These are phyloP conservation scores for Magnaporthales sp. DNA, from an alignment of 2,329 filamentous ascomycete genomes.

Conservation along the genomic window DNA sequence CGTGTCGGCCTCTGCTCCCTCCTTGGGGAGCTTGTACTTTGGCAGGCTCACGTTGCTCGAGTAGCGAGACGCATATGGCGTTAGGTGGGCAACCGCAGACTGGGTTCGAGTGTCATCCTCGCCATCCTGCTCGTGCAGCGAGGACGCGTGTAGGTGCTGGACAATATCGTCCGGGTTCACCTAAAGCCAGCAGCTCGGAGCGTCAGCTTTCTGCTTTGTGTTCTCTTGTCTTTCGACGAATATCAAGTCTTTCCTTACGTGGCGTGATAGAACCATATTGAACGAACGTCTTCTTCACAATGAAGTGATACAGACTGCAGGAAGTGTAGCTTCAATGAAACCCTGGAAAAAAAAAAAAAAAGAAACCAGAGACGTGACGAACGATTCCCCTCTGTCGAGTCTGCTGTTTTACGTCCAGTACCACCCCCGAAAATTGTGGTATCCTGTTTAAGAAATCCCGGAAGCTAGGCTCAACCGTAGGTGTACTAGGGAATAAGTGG, in stretches of 20 bases:
- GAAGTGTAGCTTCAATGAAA: not conserved
- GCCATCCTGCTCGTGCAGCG: slow-evolving; percentile 15
- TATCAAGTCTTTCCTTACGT: slow-evolving; percentile 22
- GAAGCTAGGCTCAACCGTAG: no score
- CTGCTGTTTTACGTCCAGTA: no score
- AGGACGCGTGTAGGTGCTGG: slow-evolving; percentile 35
- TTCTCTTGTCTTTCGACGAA: not conserved
- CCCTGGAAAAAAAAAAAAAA: no score
- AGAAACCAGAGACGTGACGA: no score
- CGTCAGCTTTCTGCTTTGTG: not conserved
- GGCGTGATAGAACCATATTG: slow-evolving; percentile 39
- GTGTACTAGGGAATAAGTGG: no score
- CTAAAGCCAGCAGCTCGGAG: slow-evolving; percentile 17
- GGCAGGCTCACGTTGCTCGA: slow-evolving; percentile 44
- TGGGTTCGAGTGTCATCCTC: slow-evolving; percentile 25
- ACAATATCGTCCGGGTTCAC: slow-evolving; percentile 49
- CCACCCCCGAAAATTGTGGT: no score
- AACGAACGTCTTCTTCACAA: not conserved
- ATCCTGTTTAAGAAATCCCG: no score
- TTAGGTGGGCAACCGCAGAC: slow-evolving; percentile 40
- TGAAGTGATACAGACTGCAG: not conserved
- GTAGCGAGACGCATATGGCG: slow-evolving; percentile 50
- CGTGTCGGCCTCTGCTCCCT: slow-evolving; percentile 51
- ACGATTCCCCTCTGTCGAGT: no score
- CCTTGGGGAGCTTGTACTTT: slow-evolving; percentile 48